These are phyloP conservation scores for Neodidymelliopsis sp. DNA, from an alignment of 2,329 filamentous ascomycete species.

Conservation along the genomic window DNA sequence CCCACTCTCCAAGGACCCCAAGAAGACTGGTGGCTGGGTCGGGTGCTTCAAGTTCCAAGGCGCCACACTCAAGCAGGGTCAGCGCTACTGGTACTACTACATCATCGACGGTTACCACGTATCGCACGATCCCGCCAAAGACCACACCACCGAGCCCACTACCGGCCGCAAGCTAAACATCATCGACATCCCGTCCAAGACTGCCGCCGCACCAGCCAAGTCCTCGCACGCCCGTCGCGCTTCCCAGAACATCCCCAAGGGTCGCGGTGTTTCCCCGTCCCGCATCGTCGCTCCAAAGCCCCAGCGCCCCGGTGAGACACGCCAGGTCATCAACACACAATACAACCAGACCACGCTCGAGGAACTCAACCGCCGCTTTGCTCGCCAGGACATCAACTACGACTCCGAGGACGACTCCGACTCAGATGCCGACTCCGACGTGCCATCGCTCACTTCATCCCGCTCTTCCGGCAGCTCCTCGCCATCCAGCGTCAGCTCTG, in stretches of 20 bases:
- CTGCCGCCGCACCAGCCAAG: slow-evolving; percentile 50
- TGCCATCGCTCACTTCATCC: slow-evolving; percentile 68
- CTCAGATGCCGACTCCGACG: slow-evolving; percentile 70
- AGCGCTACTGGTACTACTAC: slow-evolving; percentile 99
- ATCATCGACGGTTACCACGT: slow-evolving; percentile 99
- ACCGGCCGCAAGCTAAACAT: slow-evolving; percentile 97
- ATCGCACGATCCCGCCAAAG: slow-evolving; percentile 91
- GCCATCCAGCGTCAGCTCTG: slow-evolving; percentile 69
- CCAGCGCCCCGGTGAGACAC: slow-evolving; percentile 84
- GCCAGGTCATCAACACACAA: slow-evolving; percentile 83
- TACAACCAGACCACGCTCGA: slow-evolving; percentile 80
- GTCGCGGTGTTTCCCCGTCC: slow-evolving; percentile 84
- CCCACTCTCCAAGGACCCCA: slow-evolving; percentile 88
- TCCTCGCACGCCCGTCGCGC: slow-evolving; percentile 59
- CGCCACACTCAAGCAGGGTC: slow-evolving; percentile 82
- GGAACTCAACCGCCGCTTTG: slow-evolving; percentile 79
- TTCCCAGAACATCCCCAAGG: slow-evolving; percentile 77
- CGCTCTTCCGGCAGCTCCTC: slow-evolving; percentile 74
- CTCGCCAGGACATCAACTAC: slow-evolving; percentile 66
- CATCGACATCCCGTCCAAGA: slow-evolving; percentile 80
- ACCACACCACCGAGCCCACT: slow-evolving; percentile 91
- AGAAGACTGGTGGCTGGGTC: slow-evolving; percentile 91
- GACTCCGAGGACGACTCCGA: slow-evolving; percentile 71
- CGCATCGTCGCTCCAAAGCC: slow-evolving; percentile 93
- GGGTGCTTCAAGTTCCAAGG: slow-evolving; percentile 96